These are phyloP conservation scores for Chenopodium album DNA, from an alignment of 148 eudicot species.

Conservation along the genomic window DNA sequence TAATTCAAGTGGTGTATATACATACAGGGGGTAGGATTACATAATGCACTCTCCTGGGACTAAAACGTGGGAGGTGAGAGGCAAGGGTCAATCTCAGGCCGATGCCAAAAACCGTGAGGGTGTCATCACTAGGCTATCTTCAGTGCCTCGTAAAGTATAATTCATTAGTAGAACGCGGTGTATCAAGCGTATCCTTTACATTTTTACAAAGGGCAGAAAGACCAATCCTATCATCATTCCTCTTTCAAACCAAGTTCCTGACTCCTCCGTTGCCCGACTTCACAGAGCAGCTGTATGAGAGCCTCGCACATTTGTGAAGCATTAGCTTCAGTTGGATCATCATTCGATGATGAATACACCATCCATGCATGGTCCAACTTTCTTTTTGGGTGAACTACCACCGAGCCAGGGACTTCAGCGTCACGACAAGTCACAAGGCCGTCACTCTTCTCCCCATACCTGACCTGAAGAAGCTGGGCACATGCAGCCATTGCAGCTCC, in stretches of 20 bases:
- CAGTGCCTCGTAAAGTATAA: neutral
- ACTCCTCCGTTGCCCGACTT: conserved; percentile 58
- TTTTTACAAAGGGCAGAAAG: neutral
- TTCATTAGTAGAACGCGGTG: neutral
- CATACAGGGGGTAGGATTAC: too few relatives aligned
- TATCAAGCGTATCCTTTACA: neutral
- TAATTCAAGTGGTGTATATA: neutral
- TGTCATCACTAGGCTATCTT: too few relatives aligned
- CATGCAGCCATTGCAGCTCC: conserved; percentile 97
- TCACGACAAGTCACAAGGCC: conserved; percentile 96
- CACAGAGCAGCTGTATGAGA: conserved; percentile 70
- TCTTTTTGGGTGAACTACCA: conserved; percentile 77
- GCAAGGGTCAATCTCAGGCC: neutral
- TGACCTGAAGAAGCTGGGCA: conserved; percentile 79
- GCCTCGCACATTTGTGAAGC: conserved; percentile 96
- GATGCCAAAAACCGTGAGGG: too few relatives aligned
- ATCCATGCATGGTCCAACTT: conserved; percentile 96
- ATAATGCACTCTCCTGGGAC: too few relatives aligned
- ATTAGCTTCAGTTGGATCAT: conserved; percentile 69
- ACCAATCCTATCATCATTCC: conserved; percentile 35
- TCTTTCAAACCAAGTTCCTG: conserved; percentile 41
- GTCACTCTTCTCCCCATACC: conserved; percentile 91
- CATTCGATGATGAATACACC: conserved; percentile 77
- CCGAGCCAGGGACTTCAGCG: conserved; percentile 96
- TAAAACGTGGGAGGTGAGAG: neutral